Evolutionary conservation across 1,284 basidiomycete genomes (phyloP).

Genomic region (Marasmius fiardii): DNA sequence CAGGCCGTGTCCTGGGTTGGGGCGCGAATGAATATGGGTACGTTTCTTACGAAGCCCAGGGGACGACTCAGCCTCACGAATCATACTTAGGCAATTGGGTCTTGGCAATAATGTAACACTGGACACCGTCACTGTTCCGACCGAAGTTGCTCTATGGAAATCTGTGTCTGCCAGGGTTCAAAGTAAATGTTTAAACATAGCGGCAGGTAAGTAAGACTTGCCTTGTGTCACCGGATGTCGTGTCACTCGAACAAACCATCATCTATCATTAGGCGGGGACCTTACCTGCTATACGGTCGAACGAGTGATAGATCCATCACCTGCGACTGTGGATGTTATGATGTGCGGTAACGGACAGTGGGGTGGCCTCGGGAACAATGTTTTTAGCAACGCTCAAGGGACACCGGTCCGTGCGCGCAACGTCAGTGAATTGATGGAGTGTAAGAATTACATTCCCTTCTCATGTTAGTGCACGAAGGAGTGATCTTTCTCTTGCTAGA

Average conservation of each 20-base stretch:
- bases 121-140: constrained; percentile 78
- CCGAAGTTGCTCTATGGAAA: constrained; percentile 77
- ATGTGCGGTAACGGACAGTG: constrained; percentile 84
- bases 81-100: constrained; percentile 68
- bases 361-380: constrained; percentile 83
- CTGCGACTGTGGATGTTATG: constrained; percentile 64
- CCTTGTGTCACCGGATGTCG: not conserved
- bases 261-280: constrained; percentile 59
- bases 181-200: constrained; percentile 63
- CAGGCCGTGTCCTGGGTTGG: constrained; percentile 84
- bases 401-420: constrained; percentile 75
- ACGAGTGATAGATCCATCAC: constrained; percentile 38
- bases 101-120: constrained; percentile 69
- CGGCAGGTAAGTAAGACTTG: constrained; percentile 57
- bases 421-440: constrained; percentile 83
- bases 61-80: not conserved
- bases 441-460: too few relatives aligned
- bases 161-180: constrained; percentile 50
- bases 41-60: constrained; percentile 16
- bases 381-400: constrained; percentile 74
- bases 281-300: constrained; percentile 79
- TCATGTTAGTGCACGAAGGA: not conserved
- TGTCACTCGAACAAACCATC: constrained; percentile 9
- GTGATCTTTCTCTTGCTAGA: constrained; percentile 38
- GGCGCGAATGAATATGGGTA: constrained; percentile 85